Evolutionary conservation across 305 asterid genomes (phyloP).

Genomic region (Plantago lanceolata): DNA sequence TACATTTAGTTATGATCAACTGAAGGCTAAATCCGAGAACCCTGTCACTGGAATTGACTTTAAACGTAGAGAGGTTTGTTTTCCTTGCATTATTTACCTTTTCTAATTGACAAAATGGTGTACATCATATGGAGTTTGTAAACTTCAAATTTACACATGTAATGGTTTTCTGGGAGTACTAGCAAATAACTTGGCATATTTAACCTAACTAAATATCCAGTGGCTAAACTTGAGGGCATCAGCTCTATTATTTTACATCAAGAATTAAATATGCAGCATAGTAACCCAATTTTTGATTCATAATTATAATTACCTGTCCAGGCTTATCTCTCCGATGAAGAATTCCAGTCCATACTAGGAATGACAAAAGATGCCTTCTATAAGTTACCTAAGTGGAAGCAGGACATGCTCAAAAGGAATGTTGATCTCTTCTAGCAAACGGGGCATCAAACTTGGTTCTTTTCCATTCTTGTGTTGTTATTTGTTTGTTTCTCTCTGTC

Average conservation of each 20-base stretch:
- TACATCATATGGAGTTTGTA: no score
- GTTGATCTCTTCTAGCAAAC: conserved; percentile 58
- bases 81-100: conserved; percentile 7
- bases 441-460: conserved; percentile 1
- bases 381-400: conserved; percentile 72
- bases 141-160: no score
- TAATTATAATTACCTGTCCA: no score
- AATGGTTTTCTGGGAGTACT: no score
- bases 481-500: conserved; percentile 1
- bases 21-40: conserved; percentile 57
- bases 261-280: no score
- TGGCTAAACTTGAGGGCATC: no score
- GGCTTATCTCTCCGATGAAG: conserved; percentile 67
- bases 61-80: conserved; percentile 58
- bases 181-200: no score
- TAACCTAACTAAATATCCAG: no score
- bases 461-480: background rate
- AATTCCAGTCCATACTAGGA: conserved; percentile 45
- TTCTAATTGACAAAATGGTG: background rate
- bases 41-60: conserved; percentile 56
- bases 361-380: conserved; percentile 50
- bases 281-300: background rate
- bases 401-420: conserved; percentile 58
- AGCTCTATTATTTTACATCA: no score
- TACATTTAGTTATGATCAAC: conserved; percentile 46